Percentiles rank a stretch among this genome's conserved stretches.
Evolutionary conservation across 257 asterid species (phyloP).

Genomic region (Solanum chmielewskii): DNA sequence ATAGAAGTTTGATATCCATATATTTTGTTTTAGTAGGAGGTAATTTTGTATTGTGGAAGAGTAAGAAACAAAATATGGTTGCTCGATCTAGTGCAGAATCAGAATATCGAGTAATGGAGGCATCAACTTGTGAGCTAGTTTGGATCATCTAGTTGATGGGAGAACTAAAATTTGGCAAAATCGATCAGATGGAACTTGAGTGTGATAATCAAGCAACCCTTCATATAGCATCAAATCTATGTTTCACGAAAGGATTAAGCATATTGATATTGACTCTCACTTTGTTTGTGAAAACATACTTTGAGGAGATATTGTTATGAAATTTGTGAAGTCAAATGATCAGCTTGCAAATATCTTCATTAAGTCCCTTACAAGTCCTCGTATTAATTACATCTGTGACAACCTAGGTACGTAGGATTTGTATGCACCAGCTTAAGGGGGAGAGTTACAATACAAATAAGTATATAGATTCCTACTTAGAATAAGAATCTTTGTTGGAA

Average conservation of each 20-base stretch:
- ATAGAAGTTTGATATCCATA: neutral
- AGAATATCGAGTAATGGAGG: neutral
- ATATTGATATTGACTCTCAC: neutral
- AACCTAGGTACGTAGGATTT: neutral
- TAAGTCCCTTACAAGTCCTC: neutral
- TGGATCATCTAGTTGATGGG: neutral
- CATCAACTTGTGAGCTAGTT: neutral
- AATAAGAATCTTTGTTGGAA: no score
- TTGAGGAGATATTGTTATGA: neutral
- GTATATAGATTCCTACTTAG: no score
- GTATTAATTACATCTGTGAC: neutral
- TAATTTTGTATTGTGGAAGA: neutral
- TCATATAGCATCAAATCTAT: neutral
- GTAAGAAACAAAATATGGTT: neutral
- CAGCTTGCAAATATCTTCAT: neutral
- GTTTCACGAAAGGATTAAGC: neutral
- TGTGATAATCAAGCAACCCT: neutral
- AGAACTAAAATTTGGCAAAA: neutral
- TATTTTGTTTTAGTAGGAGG: neutral
- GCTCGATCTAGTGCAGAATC: neutral
- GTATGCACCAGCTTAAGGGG: neutral
- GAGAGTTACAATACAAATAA: neutral
- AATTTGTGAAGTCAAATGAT: neutral
- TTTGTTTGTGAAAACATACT: neutral
- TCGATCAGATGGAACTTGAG: neutral